Conservation (phyloP, 805 yeast species). For the Pichia membranifaciens region DNA sequence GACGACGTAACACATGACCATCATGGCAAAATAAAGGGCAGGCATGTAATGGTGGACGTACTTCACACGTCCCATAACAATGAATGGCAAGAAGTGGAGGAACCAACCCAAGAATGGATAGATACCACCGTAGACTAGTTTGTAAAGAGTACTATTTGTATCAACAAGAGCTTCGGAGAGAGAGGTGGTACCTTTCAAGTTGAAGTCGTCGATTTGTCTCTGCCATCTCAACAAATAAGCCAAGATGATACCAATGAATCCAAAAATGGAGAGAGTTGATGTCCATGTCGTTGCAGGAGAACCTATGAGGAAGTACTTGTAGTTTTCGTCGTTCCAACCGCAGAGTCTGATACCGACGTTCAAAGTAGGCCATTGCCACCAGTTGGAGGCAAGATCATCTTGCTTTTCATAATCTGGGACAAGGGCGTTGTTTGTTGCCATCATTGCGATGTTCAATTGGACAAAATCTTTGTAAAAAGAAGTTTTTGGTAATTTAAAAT, state of each 20-base stretch:
- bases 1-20: conserved; percentile 59
- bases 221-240: conserved; percentile 68
- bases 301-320: conserved; percentile 65
- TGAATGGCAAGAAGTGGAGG: conserved; percentile 82
- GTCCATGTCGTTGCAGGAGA: conserved; percentile 78
- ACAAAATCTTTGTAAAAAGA: conserved; percentile 72
- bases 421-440: conserved; percentile 78
- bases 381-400: conserved; percentile 64
- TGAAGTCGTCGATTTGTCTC: conserved; percentile 65
- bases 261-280: conserved; percentile 54
- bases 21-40: conserved; percentile 88
- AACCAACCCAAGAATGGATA: conserved; percentile 90
- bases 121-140: conserved; percentile 57
- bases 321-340: conserved; percentile 55
- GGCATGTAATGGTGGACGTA: conserved; percentile 97
- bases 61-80: conserved; percentile 92
- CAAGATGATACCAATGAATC: conserved; percentile 42
- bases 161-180: conserved; percentile 10
- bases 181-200: conserved; percentile 16
- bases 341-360: conserved; percentile 71
- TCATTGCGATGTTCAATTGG: conserved; percentile 76
- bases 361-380: conserved; percentile 90
- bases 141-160: conserved; percentile 16
- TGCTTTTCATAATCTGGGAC: conserved; percentile 72
- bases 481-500: conserved; percentile 65